These are phyloP conservation scores for Saccharomycopsis guyanensis DNA, from an alignment of 805 yeast genomes.

Conservation along the genomic window DNA sequence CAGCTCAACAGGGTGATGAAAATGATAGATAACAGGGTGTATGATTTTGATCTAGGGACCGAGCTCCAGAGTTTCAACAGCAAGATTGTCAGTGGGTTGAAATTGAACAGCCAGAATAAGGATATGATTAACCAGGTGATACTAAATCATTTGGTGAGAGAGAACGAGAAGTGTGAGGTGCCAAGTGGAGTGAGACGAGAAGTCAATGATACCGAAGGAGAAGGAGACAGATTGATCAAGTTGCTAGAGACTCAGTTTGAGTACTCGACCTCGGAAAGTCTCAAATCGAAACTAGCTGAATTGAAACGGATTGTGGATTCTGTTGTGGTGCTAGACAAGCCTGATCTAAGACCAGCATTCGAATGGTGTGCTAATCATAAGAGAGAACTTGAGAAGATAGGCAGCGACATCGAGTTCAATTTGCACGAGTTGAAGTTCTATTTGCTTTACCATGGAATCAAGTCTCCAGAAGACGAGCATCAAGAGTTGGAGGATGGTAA, in stretches of 20 bases:
- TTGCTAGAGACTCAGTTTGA: constrained; percentile 7
- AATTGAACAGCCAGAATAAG: constrained; percentile 12
- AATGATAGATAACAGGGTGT: constrained; percentile 18
- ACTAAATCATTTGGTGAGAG: constrained; percentile 8
- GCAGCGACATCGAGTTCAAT: constrained; percentile 30
- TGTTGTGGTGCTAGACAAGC: constrained; percentile 2
- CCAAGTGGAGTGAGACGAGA: neutral
- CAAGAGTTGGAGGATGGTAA: neutral
- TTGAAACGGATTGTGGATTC: constrained; percentile 7
- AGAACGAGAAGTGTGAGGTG: neutral
- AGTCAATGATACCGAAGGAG: neutral
- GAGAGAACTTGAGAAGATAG: constrained; percentile 23
- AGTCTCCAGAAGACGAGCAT: neutral
- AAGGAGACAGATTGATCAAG: neutral
- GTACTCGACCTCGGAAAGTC: neutral
- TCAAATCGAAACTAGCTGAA: constrained; percentile 1
- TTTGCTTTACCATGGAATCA: constrained; percentile 23
- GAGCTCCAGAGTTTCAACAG: constrained; percentile 12
- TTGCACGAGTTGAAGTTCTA: constrained; percentile 29
- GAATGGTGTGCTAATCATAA: constrained; percentile 28
- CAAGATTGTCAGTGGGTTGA: constrained; percentile 1
- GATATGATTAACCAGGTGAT: constrained; percentile 18
- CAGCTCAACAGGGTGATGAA: constrained; percentile 7
- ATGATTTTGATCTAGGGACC: constrained; percentile 16
- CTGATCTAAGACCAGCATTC: constrained; percentile 27